phyloP scores from a whole-genome alignment of 345 rosid species.

The Lepidium aucheri region DNA sequence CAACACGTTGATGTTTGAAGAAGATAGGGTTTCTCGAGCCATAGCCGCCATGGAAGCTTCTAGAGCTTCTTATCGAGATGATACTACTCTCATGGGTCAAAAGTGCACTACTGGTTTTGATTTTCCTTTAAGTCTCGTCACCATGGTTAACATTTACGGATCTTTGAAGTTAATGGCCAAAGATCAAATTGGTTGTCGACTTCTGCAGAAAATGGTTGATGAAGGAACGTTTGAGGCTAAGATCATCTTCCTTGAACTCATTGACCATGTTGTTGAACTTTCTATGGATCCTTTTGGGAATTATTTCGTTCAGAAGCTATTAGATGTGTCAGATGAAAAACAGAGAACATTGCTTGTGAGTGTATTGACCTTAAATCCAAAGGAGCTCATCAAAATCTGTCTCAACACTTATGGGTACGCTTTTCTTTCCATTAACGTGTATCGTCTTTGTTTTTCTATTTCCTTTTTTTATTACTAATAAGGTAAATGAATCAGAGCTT shows the following conservation, averaged over 20 bases:
- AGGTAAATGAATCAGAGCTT: not conserved
- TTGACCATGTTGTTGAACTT: conserved; percentile 37
- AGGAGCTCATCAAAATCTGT: conserved; percentile 37
- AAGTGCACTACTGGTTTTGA: not conserved
- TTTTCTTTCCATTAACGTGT: not conserved
- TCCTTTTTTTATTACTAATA: not conserved
- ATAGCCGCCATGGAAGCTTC: conserved; percentile 19
- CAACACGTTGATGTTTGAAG: conserved; percentile 18
- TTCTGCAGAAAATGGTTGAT: conserved; percentile 42
- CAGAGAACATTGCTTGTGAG: conserved; percentile 36
- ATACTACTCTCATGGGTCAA: conserved; percentile 34
- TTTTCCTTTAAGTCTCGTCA: conserved; percentile 20
- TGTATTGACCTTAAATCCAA: conserved; percentile 30
- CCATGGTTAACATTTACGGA: conserved; percentile 35
- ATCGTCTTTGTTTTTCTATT: not conserved
- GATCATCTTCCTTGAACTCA: conserved; percentile 29
- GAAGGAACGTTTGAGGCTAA: conserved; percentile 38
- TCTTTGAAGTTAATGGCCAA: conserved; percentile 40
- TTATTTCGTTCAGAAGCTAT: conserved; percentile 47
- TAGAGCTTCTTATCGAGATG: conserved; percentile 25
- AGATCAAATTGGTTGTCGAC: conserved; percentile 49
- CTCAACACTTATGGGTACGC: conserved; percentile 54
- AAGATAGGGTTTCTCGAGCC: conserved; percentile 23
- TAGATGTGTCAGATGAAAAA: conserved; percentile 40
- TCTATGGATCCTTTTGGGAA: conserved; percentile 59